Percentiles rank a stretch among this genome's conserved stretches.
Conservation (phyloP, 106 monocot genomes). For the Chionographis japonica region DNA sequence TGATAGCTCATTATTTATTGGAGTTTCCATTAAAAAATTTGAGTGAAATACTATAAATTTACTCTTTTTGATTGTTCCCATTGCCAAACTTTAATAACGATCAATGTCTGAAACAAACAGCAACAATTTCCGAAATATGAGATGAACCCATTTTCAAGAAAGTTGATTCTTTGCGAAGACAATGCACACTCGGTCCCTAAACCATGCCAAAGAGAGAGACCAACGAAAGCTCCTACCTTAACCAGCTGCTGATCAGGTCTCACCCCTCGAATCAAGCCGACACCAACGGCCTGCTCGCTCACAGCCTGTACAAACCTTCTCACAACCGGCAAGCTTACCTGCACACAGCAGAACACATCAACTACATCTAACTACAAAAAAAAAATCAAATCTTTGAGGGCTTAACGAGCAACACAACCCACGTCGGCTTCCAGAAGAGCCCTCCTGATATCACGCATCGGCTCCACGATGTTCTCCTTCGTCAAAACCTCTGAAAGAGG, state of each 20-base stretch:
- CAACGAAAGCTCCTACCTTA: conserved; percentile 44
- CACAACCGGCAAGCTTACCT: conserved; percentile 93
- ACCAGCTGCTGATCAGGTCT: conserved; percentile 93
- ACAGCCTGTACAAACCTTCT: conserved; percentile 85
- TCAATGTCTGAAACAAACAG: no score
- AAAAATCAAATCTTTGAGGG: no score
- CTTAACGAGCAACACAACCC: conserved; percentile 11
- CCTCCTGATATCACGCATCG: conserved; percentile 91
- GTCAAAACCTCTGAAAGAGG: conserved; percentile 70
- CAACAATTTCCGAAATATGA: no score
- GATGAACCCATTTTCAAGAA: no score
- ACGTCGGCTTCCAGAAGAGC: conserved; percentile 97
- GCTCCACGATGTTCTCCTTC: conserved; percentile 95
- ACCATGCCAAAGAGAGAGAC: neutral
- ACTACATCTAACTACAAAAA: no score
- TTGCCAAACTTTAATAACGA: no score
- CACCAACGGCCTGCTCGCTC: conserved; percentile 76
- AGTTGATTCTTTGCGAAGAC: no score
- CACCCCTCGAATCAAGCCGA: conserved; percentile 80
- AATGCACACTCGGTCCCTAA: no score
- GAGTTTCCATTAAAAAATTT: no score
- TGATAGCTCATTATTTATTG: no score
- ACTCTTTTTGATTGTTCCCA: no score
- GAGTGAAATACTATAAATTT: no score
- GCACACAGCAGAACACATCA: neutral